These are phyloP conservation scores for Fragosphaeria purpurea DNA, from an alignment of 2,329 filamentous ascomycete genomes.

Conservation along the genomic window DNA sequence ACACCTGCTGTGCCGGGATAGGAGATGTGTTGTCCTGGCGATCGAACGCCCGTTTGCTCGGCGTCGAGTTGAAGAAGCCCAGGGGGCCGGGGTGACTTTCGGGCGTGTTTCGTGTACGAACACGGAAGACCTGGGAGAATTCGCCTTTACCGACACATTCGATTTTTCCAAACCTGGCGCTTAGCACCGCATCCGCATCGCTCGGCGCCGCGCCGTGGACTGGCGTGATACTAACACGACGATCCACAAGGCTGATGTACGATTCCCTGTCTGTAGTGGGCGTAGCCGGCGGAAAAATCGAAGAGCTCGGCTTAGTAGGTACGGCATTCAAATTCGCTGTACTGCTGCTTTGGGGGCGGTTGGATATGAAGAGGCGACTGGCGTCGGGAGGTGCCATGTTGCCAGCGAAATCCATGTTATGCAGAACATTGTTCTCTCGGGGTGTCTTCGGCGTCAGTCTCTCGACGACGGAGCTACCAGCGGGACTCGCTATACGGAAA, in stretches of 20 bases:
- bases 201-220: constrained; percentile 59
- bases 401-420: constrained; percentile 1
- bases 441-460: constrained; percentile 64
- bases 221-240: constrained; percentile 53
- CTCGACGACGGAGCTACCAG: constrained; percentile 41
- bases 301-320: constrained; percentile 16
- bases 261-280: constrained; percentile 55
- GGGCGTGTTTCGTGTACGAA: constrained; percentile 35
- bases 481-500: constrained; percentile 46
- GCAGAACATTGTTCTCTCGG: constrained; percentile 42
- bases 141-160: constrained; percentile 77
- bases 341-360: constrained; percentile 15
- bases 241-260: constrained; percentile 44
- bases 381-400: constrained; percentile 63
- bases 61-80: constrained; percentile 22
- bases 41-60: constrained; percentile 7
- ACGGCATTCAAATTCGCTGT: too few relatives aligned
- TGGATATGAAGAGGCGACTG: constrained; percentile 74
- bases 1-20: constrained; percentile 49
- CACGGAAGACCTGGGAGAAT: constrained; percentile 86
- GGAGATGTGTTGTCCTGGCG: constrained; percentile 20
- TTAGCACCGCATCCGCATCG: constrained; percentile 66
- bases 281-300: constrained; percentile 58
- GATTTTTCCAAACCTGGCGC: constrained; percentile 68
- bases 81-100: constrained; percentile 17